Percentiles rank a stretch among this genome's conserved stretches.
These are phyloP conservation scores for Athelia psychrophila DNA, from an alignment of 1,284 basidiomycete genomes.

Conservation along the genomic window DNA sequence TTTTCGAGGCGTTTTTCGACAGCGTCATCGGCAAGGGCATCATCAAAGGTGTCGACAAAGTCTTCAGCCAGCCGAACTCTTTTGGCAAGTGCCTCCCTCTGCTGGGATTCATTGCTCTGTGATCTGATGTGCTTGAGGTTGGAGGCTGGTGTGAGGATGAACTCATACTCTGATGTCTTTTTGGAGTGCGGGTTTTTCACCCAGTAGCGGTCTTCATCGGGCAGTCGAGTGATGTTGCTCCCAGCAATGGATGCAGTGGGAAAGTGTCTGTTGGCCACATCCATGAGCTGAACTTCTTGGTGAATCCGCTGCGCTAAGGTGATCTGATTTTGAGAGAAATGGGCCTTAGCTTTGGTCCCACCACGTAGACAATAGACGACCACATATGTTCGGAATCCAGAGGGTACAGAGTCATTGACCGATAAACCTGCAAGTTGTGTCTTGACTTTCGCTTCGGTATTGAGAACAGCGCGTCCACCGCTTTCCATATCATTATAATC, in stretches of 20 bases:
- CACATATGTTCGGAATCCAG: background rate
- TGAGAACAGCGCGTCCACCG: no score
- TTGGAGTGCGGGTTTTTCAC: background rate
- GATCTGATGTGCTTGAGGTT: background rate
- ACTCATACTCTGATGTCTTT: background rate
- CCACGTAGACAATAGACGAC: background rate
- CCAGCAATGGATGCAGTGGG: background rate
- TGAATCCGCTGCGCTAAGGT: background rate
- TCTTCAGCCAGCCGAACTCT: no score
- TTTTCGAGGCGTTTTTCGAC: no score
- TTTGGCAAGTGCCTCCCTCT: background rate
- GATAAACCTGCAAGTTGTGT: no score
- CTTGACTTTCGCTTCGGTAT: no score
- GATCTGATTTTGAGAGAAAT: background rate
- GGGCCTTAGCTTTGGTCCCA: background rate
- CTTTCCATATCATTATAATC: no score
- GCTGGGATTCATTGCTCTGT: background rate
- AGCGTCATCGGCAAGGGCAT: no score
- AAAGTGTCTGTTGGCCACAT: background rate
- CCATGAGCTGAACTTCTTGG: no score
- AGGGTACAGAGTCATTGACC: background rate
- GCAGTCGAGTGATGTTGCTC: background rate
- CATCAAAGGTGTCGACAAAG: no score
- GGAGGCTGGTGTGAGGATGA: background rate
- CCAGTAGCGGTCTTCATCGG: background rate